A percentile compares a stretch with the other conserved stretches of the same genome.
These are phyloP conservation scores for Euryodendron excelsum DNA, from an alignment of 148 eudicot genomes.

Conservation along the genomic window DNA sequence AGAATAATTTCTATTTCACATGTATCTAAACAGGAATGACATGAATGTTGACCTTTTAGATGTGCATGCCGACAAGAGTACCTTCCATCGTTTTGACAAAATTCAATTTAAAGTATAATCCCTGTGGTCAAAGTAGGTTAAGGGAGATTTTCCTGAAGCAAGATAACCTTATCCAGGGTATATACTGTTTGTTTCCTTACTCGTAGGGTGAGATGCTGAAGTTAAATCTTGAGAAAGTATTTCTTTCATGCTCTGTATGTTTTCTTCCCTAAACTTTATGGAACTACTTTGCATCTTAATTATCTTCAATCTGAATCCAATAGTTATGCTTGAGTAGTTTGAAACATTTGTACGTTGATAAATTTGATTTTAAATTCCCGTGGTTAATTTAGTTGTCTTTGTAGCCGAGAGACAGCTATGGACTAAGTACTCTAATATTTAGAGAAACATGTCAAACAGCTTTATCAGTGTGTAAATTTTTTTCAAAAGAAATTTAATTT, in stretches of 20 bases:
- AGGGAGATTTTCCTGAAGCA: conserved; percentile 97
- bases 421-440: too few relatives aligned
- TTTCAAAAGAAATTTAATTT: too few relatives aligned
- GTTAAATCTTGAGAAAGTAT: not conserved
- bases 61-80: conserved; percentile 99
- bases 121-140: conserved; percentile 99
- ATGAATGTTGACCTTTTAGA: conserved; percentile 95
- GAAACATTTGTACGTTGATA: not conserved
- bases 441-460: too few relatives aligned
- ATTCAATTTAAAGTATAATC: conserved; percentile 97
- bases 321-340: not conserved
- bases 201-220: not conserved
- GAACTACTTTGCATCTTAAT: not conserved
- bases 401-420: not conserved
- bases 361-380: not conserved
- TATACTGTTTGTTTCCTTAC: conserved; percentile 15
- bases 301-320: not conserved
- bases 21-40: conserved; percentile 64
- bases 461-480: too few relatives aligned
- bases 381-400: not conserved
- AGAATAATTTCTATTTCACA: not conserved
- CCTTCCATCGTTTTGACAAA: conserved; percentile 99
- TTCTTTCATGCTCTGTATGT: not conserved
- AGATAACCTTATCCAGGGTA: conserved; percentile 99
- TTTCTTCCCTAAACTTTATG: not conserved